Evolutionary conservation across 1,284 basidiomycete species (phyloP), one percentile per base, ranked within the genome.

Genomic region (Xanthoconium separans): DNA sequence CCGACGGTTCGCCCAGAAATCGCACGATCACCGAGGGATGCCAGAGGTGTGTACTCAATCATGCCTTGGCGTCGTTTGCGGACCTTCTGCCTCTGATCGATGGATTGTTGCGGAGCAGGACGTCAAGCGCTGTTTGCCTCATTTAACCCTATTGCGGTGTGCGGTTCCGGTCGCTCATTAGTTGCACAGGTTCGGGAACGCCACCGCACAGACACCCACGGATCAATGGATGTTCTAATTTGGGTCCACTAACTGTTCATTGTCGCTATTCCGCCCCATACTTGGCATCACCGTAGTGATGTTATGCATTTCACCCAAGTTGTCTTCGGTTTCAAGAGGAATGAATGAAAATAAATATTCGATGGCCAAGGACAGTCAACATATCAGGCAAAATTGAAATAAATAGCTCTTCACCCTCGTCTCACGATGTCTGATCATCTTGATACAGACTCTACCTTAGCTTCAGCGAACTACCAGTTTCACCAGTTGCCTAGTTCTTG

Each of bases 11-110:
- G 90, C 93, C 0, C 92, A 95, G 70, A 80, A 82, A 67, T 93
- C 90, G 49, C 89, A 91, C 70, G 93, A 95, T 63, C 93, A 95
- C 70, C 80, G 90, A 22, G 91, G 90, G 18, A 92, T 89, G 2
- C 85, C 84, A 3, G 84, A 91, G 76, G 89, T 89, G 50, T 44
- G 69, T 44, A 15, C 22, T 4, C 22, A 4, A 4, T 4, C 22
- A 22, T 22, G 4, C 16, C 1, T 8, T 10, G 18, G 10, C 12
- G 11, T 39, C 18, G 18, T 20, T 8, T 6, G 27, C 27, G 27
- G 30, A 24, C 8, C n/a, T 11, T 37, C 22, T 22, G 24, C 36
- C 7, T 33, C 6, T 16, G 13, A 37, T 33, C 20, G 20, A 44
- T 45, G 18, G 20, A 6, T 15, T 29, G 24, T 29, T 30, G 4